Conservation (phyloP, 805 yeast species). For the Kuraishia capsulata region DNA sequence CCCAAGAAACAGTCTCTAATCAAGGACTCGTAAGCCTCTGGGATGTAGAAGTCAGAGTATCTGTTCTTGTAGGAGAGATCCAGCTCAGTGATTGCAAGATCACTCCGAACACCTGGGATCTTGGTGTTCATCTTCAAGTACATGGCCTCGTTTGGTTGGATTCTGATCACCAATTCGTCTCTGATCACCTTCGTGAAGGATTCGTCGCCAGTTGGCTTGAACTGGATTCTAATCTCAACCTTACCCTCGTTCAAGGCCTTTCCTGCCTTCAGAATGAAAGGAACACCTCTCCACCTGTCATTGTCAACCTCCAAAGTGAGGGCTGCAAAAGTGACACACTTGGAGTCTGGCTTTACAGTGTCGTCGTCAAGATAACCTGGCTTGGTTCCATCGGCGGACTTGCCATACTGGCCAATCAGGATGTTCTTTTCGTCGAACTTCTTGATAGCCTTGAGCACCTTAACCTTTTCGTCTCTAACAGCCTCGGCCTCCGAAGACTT, state of each 20-base stretch:
- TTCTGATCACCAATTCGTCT: conserved; percentile 87
- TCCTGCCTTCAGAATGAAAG: conserved; percentile 92
- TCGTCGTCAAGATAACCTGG: conserved; percentile 91
- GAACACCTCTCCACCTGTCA: conserved; percentile 98
- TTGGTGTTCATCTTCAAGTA: conserved; percentile 90
- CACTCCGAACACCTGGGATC: conserved; percentile 83
- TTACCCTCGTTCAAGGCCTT: conserved; percentile 92
- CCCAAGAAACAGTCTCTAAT: conserved; percentile 86
- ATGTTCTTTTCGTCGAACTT: conserved; percentile 58
- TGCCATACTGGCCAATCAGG: conserved; percentile 80
- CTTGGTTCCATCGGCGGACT: conserved; percentile 78
- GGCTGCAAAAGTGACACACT: conserved; percentile 91
- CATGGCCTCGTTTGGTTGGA: conserved; percentile 93
- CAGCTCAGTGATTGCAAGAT: conserved; percentile 78
- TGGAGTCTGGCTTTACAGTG: conserved; percentile 73
- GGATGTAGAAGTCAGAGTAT: conserved; percentile 85
- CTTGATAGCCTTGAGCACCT: conserved; percentile 75
- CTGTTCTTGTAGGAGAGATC: conserved; percentile 80
- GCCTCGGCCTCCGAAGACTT: conserved; percentile 86
- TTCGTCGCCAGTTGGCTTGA: conserved; percentile 76
- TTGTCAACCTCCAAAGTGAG: conserved; percentile 68
- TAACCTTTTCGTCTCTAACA: conserved; percentile 92
- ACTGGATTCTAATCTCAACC: conserved; percentile 93
- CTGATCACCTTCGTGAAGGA: conserved; percentile 74
- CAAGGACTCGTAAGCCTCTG: conserved; percentile 95